Percentiles rank a stretch among this genome's conserved stretches.
These are phyloP conservation scores for Fusarium oligoseptatum DNA, from an alignment of 2,329 filamentous ascomycete genomes.

Conservation along the genomic window DNA sequence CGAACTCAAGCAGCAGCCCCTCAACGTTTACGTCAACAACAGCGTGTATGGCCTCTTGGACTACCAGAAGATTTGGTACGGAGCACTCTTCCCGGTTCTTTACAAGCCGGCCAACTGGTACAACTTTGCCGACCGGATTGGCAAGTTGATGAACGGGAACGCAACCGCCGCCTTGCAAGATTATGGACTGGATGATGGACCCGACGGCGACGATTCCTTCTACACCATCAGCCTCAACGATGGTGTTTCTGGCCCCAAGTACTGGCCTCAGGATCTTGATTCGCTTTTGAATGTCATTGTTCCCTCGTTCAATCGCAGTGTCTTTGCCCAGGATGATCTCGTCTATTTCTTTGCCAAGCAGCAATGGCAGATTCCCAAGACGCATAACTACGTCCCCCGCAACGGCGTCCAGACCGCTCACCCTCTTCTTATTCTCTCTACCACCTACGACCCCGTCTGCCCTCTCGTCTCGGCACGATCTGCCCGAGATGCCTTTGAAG, in stretches of 20 bases:
- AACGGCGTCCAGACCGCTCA: constrained; percentile 51
- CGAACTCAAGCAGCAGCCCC: constrained; percentile 54
- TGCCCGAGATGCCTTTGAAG: constrained; percentile 53
- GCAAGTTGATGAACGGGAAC: constrained; percentile 55
- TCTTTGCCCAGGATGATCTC: constrained; percentile 48
- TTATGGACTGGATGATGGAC: constrained; percentile 45
- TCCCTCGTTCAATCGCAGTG: constrained; percentile 50
- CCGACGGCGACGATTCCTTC: constrained; percentile 42
- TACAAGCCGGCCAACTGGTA: constrained; percentile 56
- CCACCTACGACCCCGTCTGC: constrained; percentile 64
- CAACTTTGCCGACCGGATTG: constrained; percentile 51
- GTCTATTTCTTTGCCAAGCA: constrained; percentile 50
- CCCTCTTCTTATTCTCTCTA: constrained; percentile 51
- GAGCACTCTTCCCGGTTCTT: constrained; percentile 55
- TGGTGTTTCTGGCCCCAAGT: constrained; percentile 32
- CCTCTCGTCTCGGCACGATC: constrained; percentile 55
- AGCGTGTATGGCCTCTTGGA: constrained; percentile 56
- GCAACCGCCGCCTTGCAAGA: constrained; percentile 54
- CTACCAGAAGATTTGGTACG: constrained; percentile 51
- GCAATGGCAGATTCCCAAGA: constrained; percentile 48
- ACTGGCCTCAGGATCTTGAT: constrained; percentile 52
- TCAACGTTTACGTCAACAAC: constrained; percentile 59
- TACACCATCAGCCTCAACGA: constrained; percentile 48
- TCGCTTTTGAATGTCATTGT: constrained; percentile 52
- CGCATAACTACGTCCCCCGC: constrained; percentile 45